Conservation (phyloP, 352 stramenopile species). For the Peronospora destructor region DNA sequence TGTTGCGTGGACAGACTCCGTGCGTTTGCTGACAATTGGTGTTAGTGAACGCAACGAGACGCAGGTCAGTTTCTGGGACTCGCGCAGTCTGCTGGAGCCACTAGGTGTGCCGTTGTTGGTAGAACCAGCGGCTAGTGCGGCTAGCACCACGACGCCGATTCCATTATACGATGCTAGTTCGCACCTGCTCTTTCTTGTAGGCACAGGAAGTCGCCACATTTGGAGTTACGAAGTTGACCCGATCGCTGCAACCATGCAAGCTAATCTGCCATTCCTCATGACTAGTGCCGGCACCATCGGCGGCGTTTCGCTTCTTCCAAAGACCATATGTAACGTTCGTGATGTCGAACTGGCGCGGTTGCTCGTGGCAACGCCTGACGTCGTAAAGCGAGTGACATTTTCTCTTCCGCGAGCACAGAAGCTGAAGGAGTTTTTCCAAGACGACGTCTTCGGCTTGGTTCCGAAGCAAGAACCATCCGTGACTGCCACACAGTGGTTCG, state of each 20-base stretch:
- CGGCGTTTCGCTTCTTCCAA: slow-evolving; percentile 54
- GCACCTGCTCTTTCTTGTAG: slow-evolving; percentile 60
- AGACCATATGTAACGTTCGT: slow-evolving; percentile 52
- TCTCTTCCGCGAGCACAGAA: slow-evolving; percentile 57
- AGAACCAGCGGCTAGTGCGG: slow-evolving; percentile 24
- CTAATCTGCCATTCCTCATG: slow-evolving; percentile 62
- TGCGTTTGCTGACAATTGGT: slow-evolving; percentile 47
- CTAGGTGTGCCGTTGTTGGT: slow-evolving; percentile 32
- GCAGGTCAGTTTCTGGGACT: slow-evolving; percentile 69
- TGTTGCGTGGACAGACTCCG: slow-evolving; percentile 45
- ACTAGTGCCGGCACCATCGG: slow-evolving; percentile 42
- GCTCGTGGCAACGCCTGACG: slow-evolving; percentile 48
- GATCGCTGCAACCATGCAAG: slow-evolving; percentile 30
- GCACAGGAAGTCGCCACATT: slow-evolving; percentile 55
- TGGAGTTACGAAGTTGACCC: slow-evolving; percentile 70
- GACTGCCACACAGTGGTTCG: slow-evolving; percentile 44
- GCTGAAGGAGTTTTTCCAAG: slow-evolving; percentile 72
- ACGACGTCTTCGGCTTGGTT: slow-evolving; percentile 59
- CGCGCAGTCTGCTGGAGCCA: slow-evolving; percentile 61
- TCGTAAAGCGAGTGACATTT: slow-evolving; percentile 58
- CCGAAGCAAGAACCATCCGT: slow-evolving; percentile 29
- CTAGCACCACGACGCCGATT: slow-evolving; percentile 41
- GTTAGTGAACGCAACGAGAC: slow-evolving; percentile 57
- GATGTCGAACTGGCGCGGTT: slow-evolving; percentile 61
- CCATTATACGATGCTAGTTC: slow-evolving; percentile 68